Conservation (phyloP, 768 basidiomycete genomes). For the Phaeolepiota aurea region DNA sequence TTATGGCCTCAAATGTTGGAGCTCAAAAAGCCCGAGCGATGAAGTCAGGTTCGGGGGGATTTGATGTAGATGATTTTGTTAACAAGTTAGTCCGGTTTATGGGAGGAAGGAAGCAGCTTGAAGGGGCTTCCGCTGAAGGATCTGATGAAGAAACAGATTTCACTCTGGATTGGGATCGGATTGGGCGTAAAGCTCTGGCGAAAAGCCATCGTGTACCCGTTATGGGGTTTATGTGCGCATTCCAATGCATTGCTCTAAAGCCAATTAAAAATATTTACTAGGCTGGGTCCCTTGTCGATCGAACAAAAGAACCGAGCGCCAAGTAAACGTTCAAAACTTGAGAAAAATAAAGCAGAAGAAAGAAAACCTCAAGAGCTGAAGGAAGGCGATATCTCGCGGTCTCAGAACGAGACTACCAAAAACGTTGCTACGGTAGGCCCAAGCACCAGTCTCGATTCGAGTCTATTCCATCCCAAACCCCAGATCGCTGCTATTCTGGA, state of each 20-base stretch:
- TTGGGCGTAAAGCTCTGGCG: conserved; percentile 78
- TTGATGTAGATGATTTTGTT: conserved; percentile 90
- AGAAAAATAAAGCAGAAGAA: conserved; percentile 64
- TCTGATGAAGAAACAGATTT: conserved; percentile 34
- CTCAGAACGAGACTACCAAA: conserved; percentile 84
- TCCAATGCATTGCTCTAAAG: not conserved
- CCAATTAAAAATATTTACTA: conserved; percentile 31
- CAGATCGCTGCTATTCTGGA: conserved; percentile 59
- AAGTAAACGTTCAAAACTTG: conserved; percentile 55
- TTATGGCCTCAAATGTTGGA: conserved; percentile 69
- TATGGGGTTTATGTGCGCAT: conserved; percentile 79
- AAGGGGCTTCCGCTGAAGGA: conserved; percentile 47
- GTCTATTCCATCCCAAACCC: not conserved
- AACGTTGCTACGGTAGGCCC: conserved; percentile 65
- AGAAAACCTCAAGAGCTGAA: conserved; percentile 71
- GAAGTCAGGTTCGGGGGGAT: conserved; percentile 81
- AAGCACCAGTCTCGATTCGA: not conserved
- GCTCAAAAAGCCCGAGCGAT: conserved; percentile 86
- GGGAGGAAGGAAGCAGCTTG: conserved; percentile 52
- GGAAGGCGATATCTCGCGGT: conserved; percentile 75
- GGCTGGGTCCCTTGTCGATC: conserved; percentile 86
- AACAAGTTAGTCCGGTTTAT: conserved; percentile 65
- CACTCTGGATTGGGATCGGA: conserved; percentile 72
- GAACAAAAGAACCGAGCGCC: conserved; percentile 72
- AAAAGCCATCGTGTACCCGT: conserved; percentile 74